Conservation (phyloP, 2,329 filamentous ascomycete genomes). For the Pseudocercospora eumusae region DNA sequence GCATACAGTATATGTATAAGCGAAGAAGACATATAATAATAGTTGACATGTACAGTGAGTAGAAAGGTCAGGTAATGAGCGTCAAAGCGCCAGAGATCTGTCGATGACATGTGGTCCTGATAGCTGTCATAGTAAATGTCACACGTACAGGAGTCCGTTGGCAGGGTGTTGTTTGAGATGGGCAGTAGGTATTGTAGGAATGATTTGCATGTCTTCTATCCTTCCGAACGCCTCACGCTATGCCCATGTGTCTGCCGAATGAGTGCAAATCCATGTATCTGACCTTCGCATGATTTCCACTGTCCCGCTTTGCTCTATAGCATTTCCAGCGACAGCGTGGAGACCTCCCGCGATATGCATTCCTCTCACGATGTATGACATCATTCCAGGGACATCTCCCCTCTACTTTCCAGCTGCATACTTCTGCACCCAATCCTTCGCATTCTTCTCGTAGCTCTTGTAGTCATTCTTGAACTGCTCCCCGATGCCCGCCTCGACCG, state of each 20-base stretch:
- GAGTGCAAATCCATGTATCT: background rate
- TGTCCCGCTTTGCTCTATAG: background rate
- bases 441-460: conserved; percentile 71
- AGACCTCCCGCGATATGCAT: background rate
- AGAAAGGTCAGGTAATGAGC: background rate
- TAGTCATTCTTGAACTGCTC: conserved; percentile 75
- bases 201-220: background rate
- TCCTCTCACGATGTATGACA: no score
- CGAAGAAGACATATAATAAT: no score
- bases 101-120: no score
- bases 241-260: background rate
- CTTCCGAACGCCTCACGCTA: background rate
- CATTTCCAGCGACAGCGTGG: background rate
- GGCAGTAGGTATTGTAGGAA: background rate
- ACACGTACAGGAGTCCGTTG: background rate
- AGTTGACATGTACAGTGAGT: no score
- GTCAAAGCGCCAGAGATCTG: no score
- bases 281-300: background rate
- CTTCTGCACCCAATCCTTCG: conserved; percentile 69
- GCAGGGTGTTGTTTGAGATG: background rate
- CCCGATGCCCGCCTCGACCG: conserved; percentile 82
- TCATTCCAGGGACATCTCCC: no score
- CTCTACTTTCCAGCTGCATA: conserved; percentile 57
- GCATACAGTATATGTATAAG: no score
- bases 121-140: background rate